phyloP scores from a whole-genome alignment of 371 early-diverging fungal genomes.

The Rhizopus microsporus region DNA sequence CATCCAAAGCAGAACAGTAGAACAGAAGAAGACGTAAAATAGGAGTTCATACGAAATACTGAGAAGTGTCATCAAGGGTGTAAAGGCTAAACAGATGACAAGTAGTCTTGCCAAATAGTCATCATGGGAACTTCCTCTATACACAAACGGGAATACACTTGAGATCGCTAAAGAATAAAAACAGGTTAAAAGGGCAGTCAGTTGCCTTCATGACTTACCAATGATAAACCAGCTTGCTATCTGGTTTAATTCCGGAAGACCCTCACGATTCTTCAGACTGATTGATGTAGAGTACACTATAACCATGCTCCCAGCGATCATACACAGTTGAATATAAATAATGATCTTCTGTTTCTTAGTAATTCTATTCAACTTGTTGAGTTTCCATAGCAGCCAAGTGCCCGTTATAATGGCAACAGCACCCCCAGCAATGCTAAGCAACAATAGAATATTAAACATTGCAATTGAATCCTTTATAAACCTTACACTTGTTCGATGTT shows the following conservation, averaged over 20 bases:
- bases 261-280: slow-evolving; percentile 58
- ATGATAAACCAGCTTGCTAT: slow-evolving; percentile 68
- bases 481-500: slow-evolving; percentile 71
- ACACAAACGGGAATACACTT: slow-evolving; percentile 63
- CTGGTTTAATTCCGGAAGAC: slow-evolving; percentile 74
- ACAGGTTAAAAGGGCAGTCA: neutral
- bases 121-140: slow-evolving; percentile 61
- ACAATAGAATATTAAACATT: neutral
- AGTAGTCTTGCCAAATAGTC: slow-evolving; percentile 80
- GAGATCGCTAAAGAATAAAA: slow-evolving; percentile 46
- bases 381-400: slow-evolving; percentile 5
- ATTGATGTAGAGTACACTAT: slow-evolving; percentile 56
- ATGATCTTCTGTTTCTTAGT: slow-evolving; percentile 4
- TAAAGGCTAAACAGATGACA: slow-evolving; percentile 84
- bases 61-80: slow-evolving; percentile 84
- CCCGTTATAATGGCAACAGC: slow-evolving; percentile 11
- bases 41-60: slow-evolving; percentile 87
- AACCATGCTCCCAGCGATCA: slow-evolving; percentile 34
- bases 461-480: neutral
- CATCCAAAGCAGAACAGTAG: slow-evolving; percentile 79
- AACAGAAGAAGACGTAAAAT: slow-evolving; percentile 84
- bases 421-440: slow-evolving; percentile 30
- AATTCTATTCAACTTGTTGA: slow-evolving; percentile 8
- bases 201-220: slow-evolving; percentile 39
- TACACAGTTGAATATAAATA: slow-evolving; percentile 27